Conservation (phyloP, 371 early-diverging fungal genomes). For the Haplosporangium sp. region DNA sequence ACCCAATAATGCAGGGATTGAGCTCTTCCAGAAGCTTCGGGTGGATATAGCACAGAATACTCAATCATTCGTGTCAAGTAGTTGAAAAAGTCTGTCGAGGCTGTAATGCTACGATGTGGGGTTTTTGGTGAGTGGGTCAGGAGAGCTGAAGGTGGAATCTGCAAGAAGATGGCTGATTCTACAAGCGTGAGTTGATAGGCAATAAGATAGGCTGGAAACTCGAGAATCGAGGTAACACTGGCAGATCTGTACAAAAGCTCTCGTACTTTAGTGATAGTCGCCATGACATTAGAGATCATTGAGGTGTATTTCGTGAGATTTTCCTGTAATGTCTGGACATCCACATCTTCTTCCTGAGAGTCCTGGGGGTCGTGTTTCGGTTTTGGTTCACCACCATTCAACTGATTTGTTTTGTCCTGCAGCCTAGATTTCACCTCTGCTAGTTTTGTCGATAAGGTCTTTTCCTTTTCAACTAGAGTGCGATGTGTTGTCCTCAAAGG, state of each 20-base stretch:
- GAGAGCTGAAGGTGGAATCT: slow-evolving; percentile 75
- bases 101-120: slow-evolving; percentile 77
- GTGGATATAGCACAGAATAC: slow-evolving; percentile 73
- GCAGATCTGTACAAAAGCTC: slow-evolving; percentile 69
- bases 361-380: slow-evolving; percentile 12
- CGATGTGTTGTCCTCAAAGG: slow-evolving; percentile 68
- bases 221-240: slow-evolving; percentile 69
- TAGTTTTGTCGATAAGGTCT: slow-evolving; percentile 30
- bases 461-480: slow-evolving; percentile 53
- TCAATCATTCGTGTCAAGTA: slow-evolving; percentile 83
- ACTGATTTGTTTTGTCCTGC: slow-evolving; percentile 5
- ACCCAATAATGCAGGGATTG: slow-evolving; percentile 80
- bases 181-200: slow-evolving; percentile 82
- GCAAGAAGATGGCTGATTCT: slow-evolving; percentile 76
- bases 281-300: slow-evolving; percentile 61
- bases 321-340: slow-evolving; percentile 54
- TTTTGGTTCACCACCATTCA: slow-evolving; percentile 2
- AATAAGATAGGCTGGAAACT: slow-evolving; percentile 74
- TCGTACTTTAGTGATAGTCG: slow-evolving; percentile 66
- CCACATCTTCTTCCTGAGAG: slow-evolving; percentile 49
- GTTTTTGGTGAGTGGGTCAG: slow-evolving; percentile 74
- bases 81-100: slow-evolving; percentile 87
- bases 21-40: slow-evolving; percentile 72
- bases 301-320: slow-evolving; percentile 60
- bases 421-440: slow-evolving; percentile 32